Percentiles rank a stretch among this genome's conserved stretches.
Evolutionary conservation across 345 rosid species (phyloP).

Genomic region (Euclidium syriacum): DNA sequence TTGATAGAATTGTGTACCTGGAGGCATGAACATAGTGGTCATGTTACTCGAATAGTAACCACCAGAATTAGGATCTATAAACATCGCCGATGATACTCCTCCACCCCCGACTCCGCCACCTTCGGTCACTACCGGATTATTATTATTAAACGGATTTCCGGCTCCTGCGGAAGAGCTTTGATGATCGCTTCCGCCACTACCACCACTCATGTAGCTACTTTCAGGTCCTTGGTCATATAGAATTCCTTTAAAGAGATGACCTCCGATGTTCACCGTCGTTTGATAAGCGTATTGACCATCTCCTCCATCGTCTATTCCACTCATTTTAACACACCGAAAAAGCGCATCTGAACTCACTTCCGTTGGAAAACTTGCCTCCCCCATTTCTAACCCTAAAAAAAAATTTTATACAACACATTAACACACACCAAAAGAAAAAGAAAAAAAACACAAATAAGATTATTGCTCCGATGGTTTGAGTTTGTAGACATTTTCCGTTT

Average conservation of each 20-base stretch:
- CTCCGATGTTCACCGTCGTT: conserved; percentile 77
- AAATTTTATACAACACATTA: background rate
- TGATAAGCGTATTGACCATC: conserved; percentile 86
- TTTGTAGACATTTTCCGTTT: too few species aligned
- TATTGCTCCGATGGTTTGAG: too few species aligned
- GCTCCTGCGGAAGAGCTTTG: conserved; percentile 62
- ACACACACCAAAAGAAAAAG: background rate
- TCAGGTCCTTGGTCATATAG: conserved; percentile 90
- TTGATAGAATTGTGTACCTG: conserved; percentile 33
- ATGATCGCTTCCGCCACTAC: conserved; percentile 36
- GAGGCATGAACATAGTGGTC: conserved; percentile 27
- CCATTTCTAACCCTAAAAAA: conserved; percentile 63
- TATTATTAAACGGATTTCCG: conserved; percentile 12
- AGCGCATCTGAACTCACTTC: conserved; percentile 65
- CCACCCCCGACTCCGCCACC: conserved; percentile 12
- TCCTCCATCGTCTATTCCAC: conserved; percentile 53
- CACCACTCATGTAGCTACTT: conserved; percentile 36
- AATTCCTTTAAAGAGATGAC: conserved; percentile 87
- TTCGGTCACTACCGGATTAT: background rate
- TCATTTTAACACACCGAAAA: conserved; percentile 77
- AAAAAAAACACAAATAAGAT: too few species aligned
- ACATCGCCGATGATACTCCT: conserved; percentile 21
- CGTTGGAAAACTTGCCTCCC: conserved; percentile 51
- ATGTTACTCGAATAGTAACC: conserved; percentile 27
- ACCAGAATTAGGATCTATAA: conserved; percentile 28